These are phyloP conservation scores for Stephania yunnanensis DNA, from an alignment of 164 flowering plant species.

Conservation along the genomic window DNA sequence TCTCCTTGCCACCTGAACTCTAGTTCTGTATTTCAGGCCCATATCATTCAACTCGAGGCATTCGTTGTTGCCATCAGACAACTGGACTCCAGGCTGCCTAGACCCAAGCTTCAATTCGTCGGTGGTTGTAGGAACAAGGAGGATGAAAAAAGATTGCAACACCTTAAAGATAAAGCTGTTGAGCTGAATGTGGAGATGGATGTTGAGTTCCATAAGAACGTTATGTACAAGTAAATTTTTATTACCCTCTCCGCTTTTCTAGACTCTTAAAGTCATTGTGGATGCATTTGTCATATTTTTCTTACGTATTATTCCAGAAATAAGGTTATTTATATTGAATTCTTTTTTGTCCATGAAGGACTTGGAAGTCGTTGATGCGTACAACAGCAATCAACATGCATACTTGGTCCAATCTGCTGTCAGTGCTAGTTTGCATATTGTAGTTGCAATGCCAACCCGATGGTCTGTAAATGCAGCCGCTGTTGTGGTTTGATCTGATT, in stretches of 20 bases:
- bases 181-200: conserved; percentile 50
- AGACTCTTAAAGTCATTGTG: neutral
- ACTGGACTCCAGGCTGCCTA: conserved; percentile 40
- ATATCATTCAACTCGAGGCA: conserved; percentile 85
- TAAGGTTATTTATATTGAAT: neutral
- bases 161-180: conserved; percentile 56
- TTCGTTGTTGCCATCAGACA: conserved; percentile 60
- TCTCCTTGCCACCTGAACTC: conserved; percentile 6
- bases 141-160: conserved; percentile 74
- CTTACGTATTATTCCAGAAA: neutral
- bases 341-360: neutral
- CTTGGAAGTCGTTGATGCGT: neutral
- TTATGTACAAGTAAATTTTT: conserved; percentile 60
- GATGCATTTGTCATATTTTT: neutral
- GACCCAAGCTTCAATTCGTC: conserved; percentile 89
- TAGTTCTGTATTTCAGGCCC: conserved; percentile 49
- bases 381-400: neutral
- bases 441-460: neutral
- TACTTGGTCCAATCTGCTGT: conserved; percentile 1
- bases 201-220: conserved; percentile 81
- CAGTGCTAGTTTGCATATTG: neutral
- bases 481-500: neutral
- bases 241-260: neutral
- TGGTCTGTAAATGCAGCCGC: conserved; percentile 2
- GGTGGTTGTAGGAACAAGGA: conserved; percentile 88